Conservation (phyloP, 1,284 basidiomycete species). For the Ceratobasidium sp. region DNA sequence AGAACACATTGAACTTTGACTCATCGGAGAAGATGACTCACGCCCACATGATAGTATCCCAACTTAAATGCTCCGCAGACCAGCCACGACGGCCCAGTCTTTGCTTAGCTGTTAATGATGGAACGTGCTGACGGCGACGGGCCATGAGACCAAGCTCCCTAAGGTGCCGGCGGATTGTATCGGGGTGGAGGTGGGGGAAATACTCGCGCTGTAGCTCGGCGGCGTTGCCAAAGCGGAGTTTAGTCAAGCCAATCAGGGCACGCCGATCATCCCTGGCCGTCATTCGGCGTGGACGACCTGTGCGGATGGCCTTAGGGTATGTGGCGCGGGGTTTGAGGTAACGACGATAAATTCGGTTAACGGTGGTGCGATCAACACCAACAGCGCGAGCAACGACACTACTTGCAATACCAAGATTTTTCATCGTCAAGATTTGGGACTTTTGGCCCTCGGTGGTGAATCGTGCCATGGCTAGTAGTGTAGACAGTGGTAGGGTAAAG, state of each 20-base stretch:
- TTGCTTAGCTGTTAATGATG: not conserved
- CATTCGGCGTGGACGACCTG: not conserved
- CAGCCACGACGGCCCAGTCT: not conserved
- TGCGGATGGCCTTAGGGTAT: not conserved
- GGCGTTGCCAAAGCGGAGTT: not conserved
- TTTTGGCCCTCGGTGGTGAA: slow-evolving; percentile 7
- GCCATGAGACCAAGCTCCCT: not conserved
- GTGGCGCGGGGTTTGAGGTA: not conserved
- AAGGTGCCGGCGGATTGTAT: slow-evolving; percentile 7
- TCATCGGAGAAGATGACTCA: slow-evolving; percentile 4
- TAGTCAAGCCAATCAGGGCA: not conserved
- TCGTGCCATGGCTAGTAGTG: not conserved
- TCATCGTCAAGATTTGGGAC: slow-evolving; percentile 10
- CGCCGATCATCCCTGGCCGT: not conserved
- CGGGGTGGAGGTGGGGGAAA: slow-evolving; percentile 15
- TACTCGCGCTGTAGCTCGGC: slow-evolving; percentile 1
- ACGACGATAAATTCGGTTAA: slow-evolving; percentile 1
- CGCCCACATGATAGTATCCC: not conserved
- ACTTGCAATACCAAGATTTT: not conserved
- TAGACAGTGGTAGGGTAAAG: not conserved
- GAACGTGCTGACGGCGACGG: not conserved
- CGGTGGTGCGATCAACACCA: not conserved
- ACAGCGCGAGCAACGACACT: not conserved
- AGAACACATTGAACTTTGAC: slow-evolving; percentile 20
- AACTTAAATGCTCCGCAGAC: not conserved